These are phyloP conservation scores for Zygotorulaspora mrakii DNA, from an alignment of 1,139 yeast species.

Conservation along the genomic window DNA sequence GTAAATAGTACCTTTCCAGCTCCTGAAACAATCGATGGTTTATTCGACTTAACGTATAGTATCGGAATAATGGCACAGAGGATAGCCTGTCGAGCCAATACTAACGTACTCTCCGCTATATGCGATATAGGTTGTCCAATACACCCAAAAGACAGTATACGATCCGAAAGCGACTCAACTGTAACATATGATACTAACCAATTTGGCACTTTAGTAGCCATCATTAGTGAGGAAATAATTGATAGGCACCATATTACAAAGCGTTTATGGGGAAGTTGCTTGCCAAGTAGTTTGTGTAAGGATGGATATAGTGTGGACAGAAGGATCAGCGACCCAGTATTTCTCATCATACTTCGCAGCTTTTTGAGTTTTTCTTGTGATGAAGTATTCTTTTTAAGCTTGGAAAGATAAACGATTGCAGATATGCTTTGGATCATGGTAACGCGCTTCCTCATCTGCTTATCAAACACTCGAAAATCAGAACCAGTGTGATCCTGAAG, in stretches of 20 bases:
- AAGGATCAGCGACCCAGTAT: neutral
- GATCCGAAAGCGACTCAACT: slow-evolving; percentile 18
- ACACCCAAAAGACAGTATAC: slow-evolving; percentile 1
- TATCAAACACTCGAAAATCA: neutral
- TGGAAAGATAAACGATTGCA: neutral
- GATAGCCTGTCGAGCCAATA: slow-evolving; percentile 16
- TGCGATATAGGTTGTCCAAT: slow-evolving; percentile 4
- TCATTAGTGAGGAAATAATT: slow-evolving; percentile 5
- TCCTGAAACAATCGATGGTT: slow-evolving; percentile 7
- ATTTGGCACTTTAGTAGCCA: slow-evolving; percentile 13
- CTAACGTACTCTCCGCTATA: slow-evolving; percentile 8
- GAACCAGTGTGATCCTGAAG: neutral
- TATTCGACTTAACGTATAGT: slow-evolving; percentile 8
- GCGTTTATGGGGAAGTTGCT: slow-evolving; percentile 1
- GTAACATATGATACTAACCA: slow-evolving; percentile 21
- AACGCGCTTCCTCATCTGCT: neutral
- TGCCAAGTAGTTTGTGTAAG: slow-evolving; percentile 3
- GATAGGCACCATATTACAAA: slow-evolving; percentile 5
- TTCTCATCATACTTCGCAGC: neutral
- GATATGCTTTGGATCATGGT: neutral
- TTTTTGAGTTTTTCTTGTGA: neutral
- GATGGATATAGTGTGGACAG: slow-evolving; percentile 12
- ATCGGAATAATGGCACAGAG: slow-evolving; percentile 19
- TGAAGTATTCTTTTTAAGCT: neutral
- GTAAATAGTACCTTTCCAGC: slow-evolving; percentile 16